Conservation (phyloP, 352 stramenopile species). For the Pythium insidiosum region DNA sequence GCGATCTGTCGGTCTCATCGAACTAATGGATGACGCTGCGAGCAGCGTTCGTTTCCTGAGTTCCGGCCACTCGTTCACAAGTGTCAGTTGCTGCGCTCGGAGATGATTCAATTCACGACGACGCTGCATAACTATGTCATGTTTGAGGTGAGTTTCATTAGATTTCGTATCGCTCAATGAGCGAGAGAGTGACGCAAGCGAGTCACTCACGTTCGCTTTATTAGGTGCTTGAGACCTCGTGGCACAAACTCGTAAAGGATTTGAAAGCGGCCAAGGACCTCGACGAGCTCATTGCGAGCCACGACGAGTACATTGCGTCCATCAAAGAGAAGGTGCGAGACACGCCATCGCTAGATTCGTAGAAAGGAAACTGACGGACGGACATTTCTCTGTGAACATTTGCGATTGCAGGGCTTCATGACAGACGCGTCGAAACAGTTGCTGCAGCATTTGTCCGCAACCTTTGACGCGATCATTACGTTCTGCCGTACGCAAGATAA, state of each 20-base stretch:
- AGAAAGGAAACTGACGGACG: neutral
- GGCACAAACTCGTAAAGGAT: slow-evolving; percentile 88
- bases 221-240: slow-evolving; percentile 89
- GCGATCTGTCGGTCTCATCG: too few species aligned
- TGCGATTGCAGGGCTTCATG: slow-evolving; percentile 64
- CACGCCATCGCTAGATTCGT: neutral
- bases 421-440: slow-evolving; percentile 64
- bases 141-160: slow-evolving; percentile 92
- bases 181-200: too few species aligned
- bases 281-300: slow-evolving; percentile 94
- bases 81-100: slow-evolving; percentile 92
- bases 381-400: neutral
- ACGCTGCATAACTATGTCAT: slow-evolving; percentile 99
- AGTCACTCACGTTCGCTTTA: too few species aligned
- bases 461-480: slow-evolving; percentile 74
- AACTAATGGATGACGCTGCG: too few species aligned
- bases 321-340: slow-evolving; percentile 79
- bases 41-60: too few species aligned
- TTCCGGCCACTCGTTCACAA: slow-evolving; percentile 78
- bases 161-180: too few species aligned
- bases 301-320: slow-evolving; percentile 92
- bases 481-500: slow-evolving; percentile 81
- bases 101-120: slow-evolving; percentile 98
- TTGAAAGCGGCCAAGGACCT: slow-evolving; percentile 89
- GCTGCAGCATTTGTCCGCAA: slow-evolving; percentile 68